A percentile compares a stretch with the other conserved stretches of the same genome.
These are phyloP conservation scores for Zasmidium angulare DNA, from an alignment of 2,329 filamentous ascomycete species.

Conservation along the genomic window DNA sequence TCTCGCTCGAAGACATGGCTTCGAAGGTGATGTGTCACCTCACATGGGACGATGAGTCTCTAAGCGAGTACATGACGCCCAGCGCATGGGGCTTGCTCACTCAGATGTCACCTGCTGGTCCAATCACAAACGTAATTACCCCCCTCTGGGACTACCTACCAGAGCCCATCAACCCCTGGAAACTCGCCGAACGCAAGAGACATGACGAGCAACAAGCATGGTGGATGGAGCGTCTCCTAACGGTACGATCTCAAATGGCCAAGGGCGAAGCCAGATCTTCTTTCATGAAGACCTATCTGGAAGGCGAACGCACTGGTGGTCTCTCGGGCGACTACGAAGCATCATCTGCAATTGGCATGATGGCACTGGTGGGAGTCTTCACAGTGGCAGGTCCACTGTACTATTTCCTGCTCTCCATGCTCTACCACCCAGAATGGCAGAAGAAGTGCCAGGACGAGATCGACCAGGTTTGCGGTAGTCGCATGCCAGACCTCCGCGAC, in stretches of 20 bases:
- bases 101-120: constrained; percentile 59
- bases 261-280: constrained; percentile 43
- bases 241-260: constrained; percentile 41
- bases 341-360: constrained; percentile 37
- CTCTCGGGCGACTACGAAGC: constrained; percentile 38
- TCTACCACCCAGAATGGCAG: constrained; percentile 52
- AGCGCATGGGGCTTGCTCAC: constrained; percentile 58
- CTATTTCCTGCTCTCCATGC: constrained; percentile 42
- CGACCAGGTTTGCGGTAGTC: constrained; percentile 26
- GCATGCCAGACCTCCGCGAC: constrained; percentile 30
- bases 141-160: constrained; percentile 55
- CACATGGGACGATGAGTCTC: constrained; percentile 53
- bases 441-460: constrained; percentile 36
- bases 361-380: constrained; percentile 38
- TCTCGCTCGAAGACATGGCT: constrained; percentile 56
- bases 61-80: constrained; percentile 51
- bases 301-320: constrained; percentile 38
- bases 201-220: constrained; percentile 55
- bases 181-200: constrained; percentile 52
- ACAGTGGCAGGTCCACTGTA: constrained; percentile 33
- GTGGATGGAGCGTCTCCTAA: constrained; percentile 51
- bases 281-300: constrained; percentile 45
- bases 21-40: constrained; percentile 58
- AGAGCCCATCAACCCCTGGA: constrained; percentile 54
- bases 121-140: constrained; percentile 58